Evolutionary conservation across 2,329 filamentous ascomycete species (phyloP), one percentile per base, ranked within the genome.

Genomic region (Monosporascus sp.): DNA sequence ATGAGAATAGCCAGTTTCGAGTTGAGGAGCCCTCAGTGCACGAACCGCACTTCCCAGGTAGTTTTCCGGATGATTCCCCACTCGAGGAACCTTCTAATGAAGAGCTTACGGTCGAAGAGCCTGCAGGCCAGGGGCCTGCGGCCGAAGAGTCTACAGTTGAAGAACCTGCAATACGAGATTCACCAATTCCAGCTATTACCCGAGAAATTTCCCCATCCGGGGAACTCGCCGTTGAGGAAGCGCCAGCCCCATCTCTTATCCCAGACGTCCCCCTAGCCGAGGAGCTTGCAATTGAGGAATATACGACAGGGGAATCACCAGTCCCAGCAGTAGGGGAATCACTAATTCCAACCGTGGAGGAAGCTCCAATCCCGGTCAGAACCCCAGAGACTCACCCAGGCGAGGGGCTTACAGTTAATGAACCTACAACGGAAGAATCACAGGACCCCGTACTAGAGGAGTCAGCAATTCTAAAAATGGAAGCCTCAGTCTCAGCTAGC

Each of bases 31-130:
- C 5, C 11, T 14, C 31, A 34, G 31, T 14, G 31, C 31, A 34
- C 31, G 31, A 14, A 34, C 31, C 5, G 11, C 31, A 34, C 9
- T 1, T 34, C 11, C 11, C 31, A 14, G 31, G 31, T 14, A 14
- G 31, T 34, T 34, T 34, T 34, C 31, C 31, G 31, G 31, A 34
- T 14, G 31, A 5, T 34, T 34, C 31, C 36, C 50, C 68, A 58
- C 49, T 52, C 50, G 8, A 5, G 19, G 40, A 43, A 20, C 20
- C 40, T 43, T 20, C 19, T 2, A 19, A 20, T 11, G 40, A 11
- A 31, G 27, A 43, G 19, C 40, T 14, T 22, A 38, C 31, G 16
- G 17, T 34, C 16, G 47, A 53, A 52, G 49, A 48, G 16, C 22
- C 31, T 26, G 26, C 26, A 22, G 7, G 3, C 20, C n/a, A 50